Base-by-base conservation (phyloP, 768 basidiomycete species). In the Mycena crocata region DNA sequence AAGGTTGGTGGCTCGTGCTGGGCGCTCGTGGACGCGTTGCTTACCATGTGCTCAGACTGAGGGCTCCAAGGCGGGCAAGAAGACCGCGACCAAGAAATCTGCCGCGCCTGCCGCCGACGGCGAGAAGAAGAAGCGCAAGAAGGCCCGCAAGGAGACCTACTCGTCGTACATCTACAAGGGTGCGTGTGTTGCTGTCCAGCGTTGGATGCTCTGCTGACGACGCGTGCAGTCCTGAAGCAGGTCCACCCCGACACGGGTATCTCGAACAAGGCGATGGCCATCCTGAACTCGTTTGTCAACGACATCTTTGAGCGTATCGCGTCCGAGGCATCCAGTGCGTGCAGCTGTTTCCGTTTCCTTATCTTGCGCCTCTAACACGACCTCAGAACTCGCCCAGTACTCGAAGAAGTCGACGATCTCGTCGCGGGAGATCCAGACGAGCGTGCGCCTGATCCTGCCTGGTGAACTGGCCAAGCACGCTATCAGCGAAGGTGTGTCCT, bases 161-260 rank as follows among this genome's bases (percentile, higher is more conserved):
- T 89, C 89, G 76, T 90, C 92, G 31, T 94, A 94, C 84, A 93
- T 95, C 76, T 93, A 70, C 65, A 70, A 70, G 69, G 69, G 69
- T 70, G 58, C 62, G 65, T 56, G 39, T 30, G 69, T 14, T 1
- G 3, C n/a, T 34, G 19, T 26, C 15, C 28, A 2, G 49, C 42
- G 46, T 37, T 26, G 70, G 23, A 30, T 31, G 54, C 30, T n/a
- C 14, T 17, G 34, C 46, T 67, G 65, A 70, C 57, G 23, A 55
- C 51, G 56, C 52, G 35, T 70, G 63, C 73, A 95, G 95, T 96
- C 73, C 89, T 97, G 68, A 95, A 94, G 82, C 95, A 98, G 84
- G 96, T 98, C 65, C 97, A 98, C 85, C 95, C 96, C 56, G 97
- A 98, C 76, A 99, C 95, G 55, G 97, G 96, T 91, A 98, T 98